Percentiles rank a stretch among this genome's conserved stretches.
Evolutionary conservation across 768 basidiomycete genomes (phyloP).

Genomic region (Phylloporus sp.): DNA sequence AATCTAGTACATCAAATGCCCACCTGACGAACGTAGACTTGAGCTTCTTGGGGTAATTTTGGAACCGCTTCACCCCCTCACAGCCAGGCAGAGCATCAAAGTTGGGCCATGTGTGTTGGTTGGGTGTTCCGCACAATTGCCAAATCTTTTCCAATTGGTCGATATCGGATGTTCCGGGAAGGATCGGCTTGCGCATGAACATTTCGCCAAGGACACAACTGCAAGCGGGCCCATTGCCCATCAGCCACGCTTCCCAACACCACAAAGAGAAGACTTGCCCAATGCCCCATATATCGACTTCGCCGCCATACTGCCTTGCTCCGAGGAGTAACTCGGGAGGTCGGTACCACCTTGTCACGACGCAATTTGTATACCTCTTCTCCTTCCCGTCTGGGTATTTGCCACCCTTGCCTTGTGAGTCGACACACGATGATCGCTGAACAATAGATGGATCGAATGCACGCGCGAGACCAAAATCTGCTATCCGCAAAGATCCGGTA

Average conservation of each 20-base stretch:
- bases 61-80: slow-evolving; percentile 69
- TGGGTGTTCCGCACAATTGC: slow-evolving; percentile 83
- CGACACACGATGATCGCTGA: slow-evolving; percentile 19
- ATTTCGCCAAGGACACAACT: slow-evolving; percentile 98
- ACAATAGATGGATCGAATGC: slow-evolving; percentile 56
- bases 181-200: slow-evolving; percentile 81
- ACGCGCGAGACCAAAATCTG: slow-evolving; percentile 95
- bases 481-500: slow-evolving; percentile 76
- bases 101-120: slow-evolving; percentile 76
- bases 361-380: slow-evolving; percentile 89
- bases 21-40: slow-evolving; percentile 57
- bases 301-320: slow-evolving; percentile 83
- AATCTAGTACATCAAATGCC: slow-evolving; percentile 21
- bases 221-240: background rate
- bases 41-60: slow-evolving; percentile 48
- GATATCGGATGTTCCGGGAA: slow-evolving; percentile 84
- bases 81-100: slow-evolving; percentile 72
- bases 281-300: slow-evolving; percentile 97
- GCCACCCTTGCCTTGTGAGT: slow-evolving; percentile 16
- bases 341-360: slow-evolving; percentile 93
- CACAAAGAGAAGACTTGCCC: slow-evolving; percentile 50
- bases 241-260: background rate
- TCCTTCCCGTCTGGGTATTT: slow-evolving; percentile 45
- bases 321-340: slow-evolving; percentile 91
- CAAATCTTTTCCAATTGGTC: slow-evolving; percentile 91